Evolutionary conservation across 169 alveolate genomes (phyloP).

Genomic region (Neospora caninum): DNA sequence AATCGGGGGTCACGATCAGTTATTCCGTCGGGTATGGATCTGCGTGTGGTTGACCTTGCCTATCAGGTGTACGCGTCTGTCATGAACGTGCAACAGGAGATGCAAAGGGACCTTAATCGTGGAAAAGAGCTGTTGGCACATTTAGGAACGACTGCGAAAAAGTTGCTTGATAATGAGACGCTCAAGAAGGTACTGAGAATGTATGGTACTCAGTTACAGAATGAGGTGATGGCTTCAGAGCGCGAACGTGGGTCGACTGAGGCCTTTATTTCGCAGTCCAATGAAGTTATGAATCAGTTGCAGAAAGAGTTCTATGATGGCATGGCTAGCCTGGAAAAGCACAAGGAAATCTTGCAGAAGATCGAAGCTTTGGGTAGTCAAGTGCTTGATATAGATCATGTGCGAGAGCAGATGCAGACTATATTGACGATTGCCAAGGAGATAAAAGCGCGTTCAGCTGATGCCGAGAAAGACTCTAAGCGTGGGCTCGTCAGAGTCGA

Average conservation of each 20-base stretch:
- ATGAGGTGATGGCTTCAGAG: background rate
- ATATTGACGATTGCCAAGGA: background rate
- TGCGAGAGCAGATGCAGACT: background rate
- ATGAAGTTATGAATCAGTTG: background rate
- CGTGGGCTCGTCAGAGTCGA: conserved; percentile 2
- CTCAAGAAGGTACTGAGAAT: background rate
- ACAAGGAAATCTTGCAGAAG: conserved; percentile 9
- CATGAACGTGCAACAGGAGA: background rate
- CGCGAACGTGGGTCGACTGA: conserved; percentile 1
- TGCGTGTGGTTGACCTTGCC: background rate
- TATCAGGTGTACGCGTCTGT: background rate
- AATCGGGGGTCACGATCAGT: too few relatives aligned
- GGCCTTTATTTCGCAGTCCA: background rate
- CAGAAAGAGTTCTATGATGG: background rate
- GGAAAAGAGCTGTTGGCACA: background rate
- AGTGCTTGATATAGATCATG: background rate
- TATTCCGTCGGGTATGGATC: too few relatives aligned
- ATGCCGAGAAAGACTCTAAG: background rate
- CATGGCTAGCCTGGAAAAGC: background rate
- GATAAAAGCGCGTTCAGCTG: background rate
- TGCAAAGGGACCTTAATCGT: background rate
- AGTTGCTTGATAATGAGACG: background rate
- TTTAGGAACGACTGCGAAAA: background rate
- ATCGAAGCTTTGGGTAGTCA: background rate
- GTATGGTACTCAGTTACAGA: conserved; percentile 11